A percentile compares a stretch with the other conserved stretches of the same genome.
phyloP scores from a whole-genome alignment of 176 grass and related monocot genomes.

The Oryza officinalis region DNA sequence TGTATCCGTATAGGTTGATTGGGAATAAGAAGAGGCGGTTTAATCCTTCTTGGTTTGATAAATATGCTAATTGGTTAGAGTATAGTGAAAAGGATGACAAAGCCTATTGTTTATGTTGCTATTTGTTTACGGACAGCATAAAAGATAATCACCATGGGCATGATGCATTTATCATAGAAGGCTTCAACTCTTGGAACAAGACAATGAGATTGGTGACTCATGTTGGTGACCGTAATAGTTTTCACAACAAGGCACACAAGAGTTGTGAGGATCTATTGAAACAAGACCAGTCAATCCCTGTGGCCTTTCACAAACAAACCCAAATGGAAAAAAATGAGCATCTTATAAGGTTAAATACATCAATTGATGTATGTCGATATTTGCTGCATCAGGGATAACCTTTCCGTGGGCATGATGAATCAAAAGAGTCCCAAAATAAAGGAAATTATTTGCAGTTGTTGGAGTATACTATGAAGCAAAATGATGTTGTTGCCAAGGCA shows the following conservation, averaged over 20 bases:
- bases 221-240: not conserved
- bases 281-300: not conserved
- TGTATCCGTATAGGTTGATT: not conserved
- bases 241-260: not conserved
- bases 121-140: not conserved
- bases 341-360: too few species aligned
- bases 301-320: not conserved
- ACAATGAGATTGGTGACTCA: not conserved
- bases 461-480: too few species aligned
- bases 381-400: too few species aligned
- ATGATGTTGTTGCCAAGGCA: too few species aligned
- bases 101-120: not conserved
- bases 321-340: too few species aligned
- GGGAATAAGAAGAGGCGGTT: not conserved
- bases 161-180: constrained; percentile 14
- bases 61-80: constrained; percentile 8
- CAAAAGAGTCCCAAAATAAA: too few species aligned
- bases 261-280: not conserved
- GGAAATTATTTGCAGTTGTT: too few species aligned
- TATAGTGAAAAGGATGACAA: not conserved
- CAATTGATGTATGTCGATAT: too few species aligned
- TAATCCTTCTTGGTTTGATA: not conserved
- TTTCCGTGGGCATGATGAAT: too few species aligned
- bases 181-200: not conserved
- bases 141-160: not conserved